Base-by-base conservation (phyloP, 2,329 filamentous ascomycete species). In the Dactylonectria macrodidyma region DNA sequence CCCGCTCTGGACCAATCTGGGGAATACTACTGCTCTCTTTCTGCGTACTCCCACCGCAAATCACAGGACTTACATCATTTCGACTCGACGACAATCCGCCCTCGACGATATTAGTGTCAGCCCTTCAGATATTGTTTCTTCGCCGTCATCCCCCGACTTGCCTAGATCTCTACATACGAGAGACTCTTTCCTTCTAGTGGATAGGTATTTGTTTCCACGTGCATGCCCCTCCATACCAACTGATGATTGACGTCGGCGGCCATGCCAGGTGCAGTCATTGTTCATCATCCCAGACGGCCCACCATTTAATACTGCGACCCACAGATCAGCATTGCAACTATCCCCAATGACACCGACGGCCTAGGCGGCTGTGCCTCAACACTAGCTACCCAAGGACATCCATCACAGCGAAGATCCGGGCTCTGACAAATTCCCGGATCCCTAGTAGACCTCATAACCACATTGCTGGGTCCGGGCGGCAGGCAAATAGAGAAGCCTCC, bases 341-440 rank as follows among this genome's bases (percentile, higher is more conserved):
- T 61, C 55, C 61, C 69, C 68, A 68, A 59, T 61, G 55, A 67
- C 70, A 74, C 62, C 64, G 62, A 71, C 73, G 73, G 73, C 70
- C 58, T 68, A 57, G 67, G 73, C 73, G 73, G 66, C 71, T 72
- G 62, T 75, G 68, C 67, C 71, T 72, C 64, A 65, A 52, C 57
- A 70, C 54, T 75, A 62, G 60, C 57, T 69, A 58, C 61, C 55
- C 52, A 65, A 61, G 64, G 56, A 55, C 62, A 62, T 68, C 69
- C 62, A 59, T 68, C 69, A 61, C 50, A 66, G 19, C 48, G 44
- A 34, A 57, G 47, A 64, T 65, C 56, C 48, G 44, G 56, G 65
- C 61, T 56, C 38, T 62, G 57, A 65, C 50, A 59, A 68, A 62
- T 62, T 62, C 50, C 66, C 60, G 48, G 66, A 59, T 41, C 47